A percentile compares a stretch with the other conserved stretches of the same genome.
Conservation (phyloP, 441 rosid genomes). For the Arabidopsis lyrata region DNA sequence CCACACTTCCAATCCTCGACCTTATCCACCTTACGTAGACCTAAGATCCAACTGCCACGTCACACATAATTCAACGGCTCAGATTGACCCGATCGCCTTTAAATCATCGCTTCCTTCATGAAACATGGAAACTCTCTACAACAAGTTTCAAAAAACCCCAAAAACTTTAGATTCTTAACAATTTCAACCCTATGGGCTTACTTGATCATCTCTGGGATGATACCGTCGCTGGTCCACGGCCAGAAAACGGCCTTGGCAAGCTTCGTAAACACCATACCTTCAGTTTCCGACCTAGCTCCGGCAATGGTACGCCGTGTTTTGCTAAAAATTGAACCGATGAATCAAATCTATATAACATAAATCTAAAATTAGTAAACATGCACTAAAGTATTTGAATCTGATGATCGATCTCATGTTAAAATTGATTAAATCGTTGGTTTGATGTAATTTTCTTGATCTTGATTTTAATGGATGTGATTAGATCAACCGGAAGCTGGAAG, state of each 20-base stretch:
- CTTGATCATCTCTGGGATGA: slow-evolving; percentile 98
- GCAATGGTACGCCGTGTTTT: slow-evolving; percentile 73
- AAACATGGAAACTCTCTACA: slow-evolving; percentile 44
- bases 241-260: slow-evolving; percentile 93
- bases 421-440: background rate
- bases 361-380: background rate
- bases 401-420: background rate
- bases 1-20: slow-evolving; percentile 46
- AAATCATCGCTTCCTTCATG: slow-evolving; percentile 47
- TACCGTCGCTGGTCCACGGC: slow-evolving; percentile 93
- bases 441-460: background rate
- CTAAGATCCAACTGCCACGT: slow-evolving; percentile 54
- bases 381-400: background rate
- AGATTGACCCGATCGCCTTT: slow-evolving; percentile 32
- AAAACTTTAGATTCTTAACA: slow-evolving; percentile 13
- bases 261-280: slow-evolving; percentile 81
- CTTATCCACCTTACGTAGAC: slow-evolving; percentile 63
- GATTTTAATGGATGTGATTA: slow-evolving; percentile 38
- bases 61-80: slow-evolving; percentile 53
- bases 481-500: slow-evolving; percentile 62
- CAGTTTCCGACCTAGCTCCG: slow-evolving; percentile 72
- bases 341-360: background rate
- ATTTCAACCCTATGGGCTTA: slow-evolving; percentile 60
- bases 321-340: slow-evolving; percentile 25
- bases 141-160: slow-evolving; percentile 20